Base-by-base conservation (phyloP, 768 basidiomycete species). In the Leucocoprinus leucothites region DNA sequence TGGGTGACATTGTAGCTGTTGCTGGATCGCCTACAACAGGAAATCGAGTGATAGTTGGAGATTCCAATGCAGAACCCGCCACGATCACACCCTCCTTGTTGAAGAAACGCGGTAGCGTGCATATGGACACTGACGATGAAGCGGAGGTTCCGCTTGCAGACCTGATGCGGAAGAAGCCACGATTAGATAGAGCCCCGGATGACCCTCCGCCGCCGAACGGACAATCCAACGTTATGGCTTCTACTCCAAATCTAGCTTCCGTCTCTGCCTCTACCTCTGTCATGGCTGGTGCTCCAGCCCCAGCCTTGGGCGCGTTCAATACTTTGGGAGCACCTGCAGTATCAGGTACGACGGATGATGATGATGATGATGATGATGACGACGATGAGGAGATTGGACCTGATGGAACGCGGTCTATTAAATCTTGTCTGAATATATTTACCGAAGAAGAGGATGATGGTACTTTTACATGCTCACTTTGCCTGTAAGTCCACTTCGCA, bases 401-500 rank as follows among this genome's bases (percentile, higher is more conserved):
- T 3, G 76, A 78, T 58, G 78, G 77, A 21, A 63, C 75, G 16
- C 67, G 73, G 25, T 50, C 69, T n/a, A 64, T 71, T 25, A 60
- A 69, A 21, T 74, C 77, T 53, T 75, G 80, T 52, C 62, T 81
- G 19, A 69, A 68, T 51, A 73, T 72, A 9, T 69, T 83, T 22
- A 74, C 82, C 21, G 70, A 66, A 9, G 65, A 65, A 18, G 66
- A 67, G 13, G 68, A 69, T 36, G 65, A 61, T 22, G 68, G 65
- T 3, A 56, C 58, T 38, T 60, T 70, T 35, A 71, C 69, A 40
- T 86, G 84, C 55, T 69, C 63, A 47, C 68, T 82, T 34, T 86
- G 85, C 77, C 60, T 68, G 85, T 82, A 51, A 66, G 83, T 74
- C 48, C 14, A 53, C 47, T 22, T 26, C 58, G 28, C 31, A 26